Base-by-base conservation (phyloP, 495 filamentous ascomycete genomes). In the Talaromyces stipitatus region DNA sequence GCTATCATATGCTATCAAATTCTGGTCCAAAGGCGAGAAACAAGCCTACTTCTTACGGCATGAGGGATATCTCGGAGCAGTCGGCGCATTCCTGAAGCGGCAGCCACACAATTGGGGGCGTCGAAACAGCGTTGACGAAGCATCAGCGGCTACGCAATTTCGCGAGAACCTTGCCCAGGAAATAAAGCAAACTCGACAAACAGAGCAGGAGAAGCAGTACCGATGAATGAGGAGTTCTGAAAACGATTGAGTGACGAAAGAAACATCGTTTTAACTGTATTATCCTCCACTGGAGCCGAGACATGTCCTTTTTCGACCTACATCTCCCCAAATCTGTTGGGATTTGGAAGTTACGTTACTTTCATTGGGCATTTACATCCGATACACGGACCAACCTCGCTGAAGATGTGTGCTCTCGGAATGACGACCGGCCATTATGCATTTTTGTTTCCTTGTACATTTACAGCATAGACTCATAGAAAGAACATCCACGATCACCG, bases 31-130 rank as follows among this genome's bases (percentile, higher is more conserved):
- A 63, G 94, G 95, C 57, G 78, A 85, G 65, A 96, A 95, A 71
- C 88, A 96, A 70, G 92, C 94, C 8, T 97, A 95, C 71, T 98
- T 98, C 66, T 68, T 98, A 41, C 84, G 95, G 9, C 94, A 98
- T 62, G 94, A 98, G 64, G 94, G 94, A 24, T 98, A 96, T 72
- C 78, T 98, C 1, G 94, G 94, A n/a, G 87, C 94, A 11, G 94
- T 97, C 1, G 94, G 94, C 6, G 94, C 92, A 0, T 98, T 98
- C 68, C 70, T 98, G 43, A 94, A 90, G 69, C 79, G 91, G 29
- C 90, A 96, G 69, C 92, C 94, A 1, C 79, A 74, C 47, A 95
- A 96, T 63, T 97, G 92, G 92, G 92, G 92, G 2, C 79, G 92
- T 51, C 76, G 92, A 58, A 88, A 86, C 32, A 94, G 89, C 62